Base-by-base conservation (phyloP, 1,139 yeast species). In the Entelexis sorbosivorans region DNA sequence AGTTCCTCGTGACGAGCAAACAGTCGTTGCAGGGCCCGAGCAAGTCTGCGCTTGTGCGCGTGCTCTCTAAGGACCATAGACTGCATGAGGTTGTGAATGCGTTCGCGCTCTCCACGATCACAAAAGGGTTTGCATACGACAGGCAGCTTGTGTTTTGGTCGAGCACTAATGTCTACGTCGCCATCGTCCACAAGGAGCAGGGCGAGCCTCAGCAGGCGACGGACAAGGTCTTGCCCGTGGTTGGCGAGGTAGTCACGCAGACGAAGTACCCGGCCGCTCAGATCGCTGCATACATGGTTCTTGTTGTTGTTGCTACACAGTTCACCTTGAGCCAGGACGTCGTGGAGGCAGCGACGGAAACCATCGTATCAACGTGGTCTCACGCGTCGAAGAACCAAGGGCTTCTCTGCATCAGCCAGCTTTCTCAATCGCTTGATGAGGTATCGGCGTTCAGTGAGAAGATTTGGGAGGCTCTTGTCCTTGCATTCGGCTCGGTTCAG, bases 101-200 rank as follows among this genome's bases (percentile, higher is more conserved):
- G 55, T 81, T 76, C 63, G 63, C 86, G 39, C 71, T 75, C 45
- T 77, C 75, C 36, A 77, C 76, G 55, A 67, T 83, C 47, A 66
- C 72, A 24, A 44, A 29, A 2, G 58, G 52, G 7, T 44, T 22
- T 28, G 48, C 51, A 3, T 85, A 79, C 65, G 79, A 83, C 55
- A 77, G 77, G 50, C 82, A 83, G 63, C 72, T 89, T 55, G 79
- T 89, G 13, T 89, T 91, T 65, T 85, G 82, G 69, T 78, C 82
- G 43, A 74, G 94, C 2, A 75, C 81, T 61, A 70, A 88, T n/a
- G 79, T 88, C 24, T 85, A 89, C 61, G 70, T 78, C 34, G 68
- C 79, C 47, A 73, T 79, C 50, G 73, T 78, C 0, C 64, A 76
- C 63, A 72, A 75, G 52, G 70, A 69, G 13, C 56, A 51, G 5